Evolutionary conservation across 805 yeast genomes (phyloP).

Genomic region (Schwanniomyces vanrijiae): DNA sequence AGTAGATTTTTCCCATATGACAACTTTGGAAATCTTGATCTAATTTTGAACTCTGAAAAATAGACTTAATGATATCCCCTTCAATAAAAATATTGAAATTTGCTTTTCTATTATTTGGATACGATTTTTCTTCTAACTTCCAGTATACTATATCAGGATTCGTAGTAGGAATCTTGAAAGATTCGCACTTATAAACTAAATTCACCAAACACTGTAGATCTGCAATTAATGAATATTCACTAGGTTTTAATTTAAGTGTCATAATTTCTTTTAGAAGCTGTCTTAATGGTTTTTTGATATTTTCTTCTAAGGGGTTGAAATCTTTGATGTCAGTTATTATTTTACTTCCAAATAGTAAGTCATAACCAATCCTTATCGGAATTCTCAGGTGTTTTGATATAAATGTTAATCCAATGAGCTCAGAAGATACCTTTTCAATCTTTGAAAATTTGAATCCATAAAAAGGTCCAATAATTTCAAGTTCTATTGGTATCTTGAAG

Average conservation of each 20-base stretch:
- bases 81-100: not conserved
- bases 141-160: not conserved
- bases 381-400: not conserved
- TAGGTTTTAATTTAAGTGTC: not conserved
- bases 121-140: not conserved
- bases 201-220: not conserved
- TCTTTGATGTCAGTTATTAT: not conserved
- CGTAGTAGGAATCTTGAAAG: not conserved
- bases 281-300: not conserved
- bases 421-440: not conserved
- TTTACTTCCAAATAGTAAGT: not conserved
- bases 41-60: not conserved
- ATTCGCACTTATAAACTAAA: not conserved
- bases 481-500: not conserved
- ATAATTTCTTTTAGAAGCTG: not conserved
- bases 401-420: not conserved
- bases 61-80: not conserved
- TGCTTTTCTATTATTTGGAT: too few relatives aligned
- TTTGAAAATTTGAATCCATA: not conserved
- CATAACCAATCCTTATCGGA: not conserved
- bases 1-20: not conserved
- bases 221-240: not conserved
- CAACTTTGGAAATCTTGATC: not conserved
- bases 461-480: not conserved
- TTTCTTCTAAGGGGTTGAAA: not conserved